A percentile compares a stretch with the other conserved stretches of the same genome.
Conservation (phyloP, 2,329 filamentous ascomycete genomes). For the Rutstroemia sp. region DNA sequence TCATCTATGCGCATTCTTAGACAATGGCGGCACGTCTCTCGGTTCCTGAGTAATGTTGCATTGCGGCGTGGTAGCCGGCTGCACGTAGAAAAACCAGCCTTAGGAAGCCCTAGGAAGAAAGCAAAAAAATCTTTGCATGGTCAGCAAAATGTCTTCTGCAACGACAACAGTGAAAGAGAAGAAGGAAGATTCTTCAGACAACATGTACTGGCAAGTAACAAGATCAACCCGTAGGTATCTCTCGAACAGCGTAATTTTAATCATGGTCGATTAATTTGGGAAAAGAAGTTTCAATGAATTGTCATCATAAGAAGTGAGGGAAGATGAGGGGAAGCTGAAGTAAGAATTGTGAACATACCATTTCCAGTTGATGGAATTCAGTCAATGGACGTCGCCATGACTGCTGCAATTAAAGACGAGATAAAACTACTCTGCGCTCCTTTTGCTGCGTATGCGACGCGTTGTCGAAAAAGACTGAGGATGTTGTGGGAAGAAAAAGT, state of each 20-base stretch:
- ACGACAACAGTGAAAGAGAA: neutral
- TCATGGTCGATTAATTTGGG: conserved; percentile 84
- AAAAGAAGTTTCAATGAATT: conserved; percentile 67
- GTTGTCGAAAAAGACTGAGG: neutral
- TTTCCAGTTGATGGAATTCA: neutral
- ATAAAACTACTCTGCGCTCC: neutral
- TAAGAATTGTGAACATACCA: conserved; percentile 11
- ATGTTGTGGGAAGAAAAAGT: neutral
- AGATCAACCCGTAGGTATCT: conserved; percentile 48
- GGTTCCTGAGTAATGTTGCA: neutral
- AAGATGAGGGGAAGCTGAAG: neutral
- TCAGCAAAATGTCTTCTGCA: conserved; percentile 13
- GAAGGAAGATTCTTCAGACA: conserved; percentile 52
- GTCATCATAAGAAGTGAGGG: conserved; percentile 53
- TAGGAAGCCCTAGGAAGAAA: neutral
- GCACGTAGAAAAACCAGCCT: neutral
- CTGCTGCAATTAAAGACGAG: neutral
- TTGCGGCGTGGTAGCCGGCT: neutral
- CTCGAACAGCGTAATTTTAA: conserved; percentile 63
- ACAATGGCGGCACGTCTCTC: neutral
- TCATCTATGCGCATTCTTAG: neutral
- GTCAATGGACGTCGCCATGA: neutral
- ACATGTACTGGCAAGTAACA: conserved; percentile 90
- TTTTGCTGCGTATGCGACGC: neutral
- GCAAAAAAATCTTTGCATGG: conserved; percentile 15